Evolutionary conservation across 2,329 filamentous ascomycete species (phyloP).

Genomic region (Aspergillus sclerotialis): DNA sequence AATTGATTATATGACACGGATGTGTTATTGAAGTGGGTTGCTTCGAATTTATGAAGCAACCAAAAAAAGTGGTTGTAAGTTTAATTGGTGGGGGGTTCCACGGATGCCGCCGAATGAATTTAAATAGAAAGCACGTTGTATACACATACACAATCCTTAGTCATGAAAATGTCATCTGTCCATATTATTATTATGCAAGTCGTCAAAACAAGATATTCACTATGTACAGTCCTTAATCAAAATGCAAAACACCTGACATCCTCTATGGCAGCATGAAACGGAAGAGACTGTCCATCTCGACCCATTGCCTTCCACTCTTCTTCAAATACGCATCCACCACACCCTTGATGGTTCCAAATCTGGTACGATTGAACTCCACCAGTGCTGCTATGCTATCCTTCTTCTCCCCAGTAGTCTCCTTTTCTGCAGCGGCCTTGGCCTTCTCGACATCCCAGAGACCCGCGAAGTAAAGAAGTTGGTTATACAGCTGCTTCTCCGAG

Average conservation of each 20-base stretch:
- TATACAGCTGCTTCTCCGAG: constrained; percentile 84
- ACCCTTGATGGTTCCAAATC: constrained; percentile 69
- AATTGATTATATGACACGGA: not conserved
- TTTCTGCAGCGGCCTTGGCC: constrained; percentile 51
- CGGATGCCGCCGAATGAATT: not conserved
- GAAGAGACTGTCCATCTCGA: constrained; percentile 87
- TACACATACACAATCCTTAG: not conserved
- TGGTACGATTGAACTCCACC: constrained; percentile 71
- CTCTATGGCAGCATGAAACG: constrained; percentile 45
- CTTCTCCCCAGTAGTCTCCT: constrained; percentile 45
- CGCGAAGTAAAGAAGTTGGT: constrained; percentile 84
- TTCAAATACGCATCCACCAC: constrained; percentile 79
- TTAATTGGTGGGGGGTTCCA: not conserved
- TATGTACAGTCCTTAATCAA: constrained; percentile 18
- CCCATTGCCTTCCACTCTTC: constrained; percentile 87
- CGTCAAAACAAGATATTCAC: constrained; percentile 4
- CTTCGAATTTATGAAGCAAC: not conserved
- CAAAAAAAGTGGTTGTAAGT: too few species aligned
- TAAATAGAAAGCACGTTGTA: not conserved
- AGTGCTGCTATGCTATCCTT: constrained; percentile 63
- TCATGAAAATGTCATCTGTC: too few species aligned
- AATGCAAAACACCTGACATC: constrained; percentile 9
- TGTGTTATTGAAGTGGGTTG: not conserved
- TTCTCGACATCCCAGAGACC: constrained; percentile 85
- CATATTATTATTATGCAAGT: constrained; percentile 4